Percentiles rank a stretch among this genome's conserved stretches.
Evolutionary conservation across 257 asterid genomes (phyloP).

Genomic region (Solanum acaule): DNA sequence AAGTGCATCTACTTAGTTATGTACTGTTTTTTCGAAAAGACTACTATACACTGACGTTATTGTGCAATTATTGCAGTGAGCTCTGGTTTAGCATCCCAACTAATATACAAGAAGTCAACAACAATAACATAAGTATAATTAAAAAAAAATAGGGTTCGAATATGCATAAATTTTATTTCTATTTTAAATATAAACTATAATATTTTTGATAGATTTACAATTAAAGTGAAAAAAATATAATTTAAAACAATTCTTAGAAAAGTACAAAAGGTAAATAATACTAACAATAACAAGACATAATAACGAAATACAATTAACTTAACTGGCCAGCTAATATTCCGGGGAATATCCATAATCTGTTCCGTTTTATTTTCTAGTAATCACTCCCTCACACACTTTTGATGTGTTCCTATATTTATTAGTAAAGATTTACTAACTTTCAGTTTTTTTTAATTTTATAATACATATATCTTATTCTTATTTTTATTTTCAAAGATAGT

Average conservation of each 20-base stretch:
- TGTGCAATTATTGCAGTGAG: neutral
- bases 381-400: neutral
- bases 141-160: too few species aligned
- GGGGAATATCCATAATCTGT: neutral
- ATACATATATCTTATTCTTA: neutral
- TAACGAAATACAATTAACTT: neutral
- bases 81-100: neutral
- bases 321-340: neutral
- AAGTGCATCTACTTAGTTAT: too few species aligned
- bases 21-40: too few species aligned
- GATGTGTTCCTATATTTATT: neutral
- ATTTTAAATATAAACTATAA: too few species aligned
- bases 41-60: neutral
- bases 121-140: neutral
- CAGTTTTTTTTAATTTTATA: neutral
- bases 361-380: neutral
- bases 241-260: too few species aligned
- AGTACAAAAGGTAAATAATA: neutral
- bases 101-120: neutral
- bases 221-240: too few species aligned
- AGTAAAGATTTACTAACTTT: neutral
- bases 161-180: too few species aligned
- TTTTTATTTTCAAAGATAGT: too few species aligned
- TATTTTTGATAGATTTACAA: neutral
- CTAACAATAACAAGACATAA: too few species aligned